Evolutionary conservation across 2,329 filamentous ascomycete species (phyloP), one percentile per base, ranked within the genome.

Genomic region (Penicillium sp.): DNA sequence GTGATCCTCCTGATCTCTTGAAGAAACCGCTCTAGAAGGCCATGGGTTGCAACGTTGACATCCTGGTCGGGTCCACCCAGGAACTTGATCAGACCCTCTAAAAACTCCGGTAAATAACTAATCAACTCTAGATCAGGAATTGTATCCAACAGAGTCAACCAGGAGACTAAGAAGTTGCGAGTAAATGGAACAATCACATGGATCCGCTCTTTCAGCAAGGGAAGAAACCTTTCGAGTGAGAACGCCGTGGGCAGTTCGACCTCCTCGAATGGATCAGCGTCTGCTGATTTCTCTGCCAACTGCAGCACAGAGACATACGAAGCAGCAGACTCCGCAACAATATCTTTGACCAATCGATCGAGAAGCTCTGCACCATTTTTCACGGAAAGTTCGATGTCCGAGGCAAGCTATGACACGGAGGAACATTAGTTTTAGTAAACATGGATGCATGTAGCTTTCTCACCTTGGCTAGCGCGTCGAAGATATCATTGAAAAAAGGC

Each of bases 401-500:
- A 95, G 16, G 93, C 93, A 66, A 99, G 85, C 93, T 96, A 44
- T 48, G 13, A 33, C 29, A 43, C n/a, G 22, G 10, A 43, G 55
- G 3, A 58, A 55, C 13, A 26, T 41, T 41, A 29, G 51, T 14
- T 31, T 24, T 11, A 22, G 31, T 11, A n/a, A 31, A 53, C 61
- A 31, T 60, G 59, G 22, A 52, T 49, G 66, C 29, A 64, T 53
- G 50, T 48, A 14, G 19, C 39, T 77, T 61, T 31, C 78, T 61
- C 79, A 96, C 92, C 84, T 97, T 98, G 80, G 93, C 96, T 53
- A 99, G 80, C 22, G 95, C 92, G 78, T 99, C 95, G 71, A 99
- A 99, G 62, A 99, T 95, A 69, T 96, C 90, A 77, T 99, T 99
- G 77, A 99, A 99, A 80, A 96, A 99, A 41, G 96, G 85, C 63